phyloP scores from a whole-genome alignment of 108 stramenopile genomes.

The Cyclostephanos invisitatus region DNA sequence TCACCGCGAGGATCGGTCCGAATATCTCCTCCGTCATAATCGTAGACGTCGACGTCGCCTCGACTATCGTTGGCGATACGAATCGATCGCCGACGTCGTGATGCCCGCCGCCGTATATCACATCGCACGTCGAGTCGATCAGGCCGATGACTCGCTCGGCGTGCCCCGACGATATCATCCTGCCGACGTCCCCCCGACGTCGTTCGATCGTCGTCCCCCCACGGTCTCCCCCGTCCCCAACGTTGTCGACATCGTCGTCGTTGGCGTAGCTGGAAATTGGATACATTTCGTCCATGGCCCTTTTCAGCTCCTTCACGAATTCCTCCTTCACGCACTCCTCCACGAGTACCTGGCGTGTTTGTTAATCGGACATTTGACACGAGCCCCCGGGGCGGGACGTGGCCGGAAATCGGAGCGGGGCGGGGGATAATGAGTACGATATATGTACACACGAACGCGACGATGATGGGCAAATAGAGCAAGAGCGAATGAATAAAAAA shows the following conservation, averaged over 20 bases:
- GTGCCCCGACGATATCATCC: constrained; percentile 47
- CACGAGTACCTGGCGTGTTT: constrained; percentile 5
- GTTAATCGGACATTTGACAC: too few species aligned
- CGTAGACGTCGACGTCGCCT: constrained; percentile 54
- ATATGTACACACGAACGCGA: constrained; percentile 5
- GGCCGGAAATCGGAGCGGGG: too few species aligned
- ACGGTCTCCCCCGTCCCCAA: too few species aligned
- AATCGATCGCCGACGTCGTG: constrained; percentile 51
- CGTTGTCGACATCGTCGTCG: neutral
- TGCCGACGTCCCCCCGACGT: constrained; percentile 41
- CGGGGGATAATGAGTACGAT: too few species aligned
- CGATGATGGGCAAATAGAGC: constrained; percentile 7
- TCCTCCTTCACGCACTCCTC: constrained; percentile 24
- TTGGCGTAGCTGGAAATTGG: constrained; percentile 6
- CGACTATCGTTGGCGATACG: constrained; percentile 62
- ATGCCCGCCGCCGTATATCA: constrained; percentile 46
- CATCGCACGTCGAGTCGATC: constrained; percentile 17
- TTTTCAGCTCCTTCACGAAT: constrained; percentile 6
- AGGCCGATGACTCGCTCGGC: constrained; percentile 48
- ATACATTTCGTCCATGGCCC: constrained; percentile 7
- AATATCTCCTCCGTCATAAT: constrained; percentile 89
- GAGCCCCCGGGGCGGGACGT: neutral
- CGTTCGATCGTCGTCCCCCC: too few species aligned
- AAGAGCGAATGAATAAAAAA: constrained; percentile 22
- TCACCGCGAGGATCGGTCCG: constrained; percentile 84